A percentile compares a stretch with the other conserved stretches of the same genome.
Conservation (phyloP, 805 yeast species). For the Clavispora santaluciae region DNA sequence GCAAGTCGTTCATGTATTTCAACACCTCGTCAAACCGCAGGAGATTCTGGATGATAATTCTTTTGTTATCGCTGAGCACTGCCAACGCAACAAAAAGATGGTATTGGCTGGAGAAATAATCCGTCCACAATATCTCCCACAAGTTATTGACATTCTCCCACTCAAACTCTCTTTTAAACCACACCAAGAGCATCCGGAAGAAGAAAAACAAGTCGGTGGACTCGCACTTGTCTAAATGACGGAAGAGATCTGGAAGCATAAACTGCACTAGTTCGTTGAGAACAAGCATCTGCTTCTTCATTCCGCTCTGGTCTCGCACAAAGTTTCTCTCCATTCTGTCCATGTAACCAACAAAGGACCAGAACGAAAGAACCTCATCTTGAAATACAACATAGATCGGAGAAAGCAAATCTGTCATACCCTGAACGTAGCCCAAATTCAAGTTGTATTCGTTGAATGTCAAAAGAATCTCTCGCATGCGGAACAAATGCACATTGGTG, state of each 20-base stretch:
- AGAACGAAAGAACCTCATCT: conserved; percentile 78
- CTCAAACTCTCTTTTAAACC: conserved; percentile 89
- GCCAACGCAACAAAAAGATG: conserved; percentile 85
- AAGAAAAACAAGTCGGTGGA: conserved; percentile 88
- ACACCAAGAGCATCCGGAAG: conserved; percentile 89
- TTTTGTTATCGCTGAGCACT: conserved; percentile 81
- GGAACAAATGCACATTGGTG: conserved; percentile 67
- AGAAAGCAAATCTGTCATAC: conserved; percentile 91
- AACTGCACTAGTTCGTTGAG: conserved; percentile 83
- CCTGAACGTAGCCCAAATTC: conserved; percentile 93
- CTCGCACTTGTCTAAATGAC: conserved; percentile 82
- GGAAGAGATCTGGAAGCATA: conserved; percentile 79
- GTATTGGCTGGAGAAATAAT: conserved; percentile 79
- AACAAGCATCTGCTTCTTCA: conserved; percentile 81
- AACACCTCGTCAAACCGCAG: conserved; percentile 84
- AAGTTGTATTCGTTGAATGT: conserved; percentile 82
- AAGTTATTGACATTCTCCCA: conserved; percentile 70
- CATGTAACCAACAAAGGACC: conserved; percentile 88
- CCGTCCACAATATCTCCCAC: conserved; percentile 96
- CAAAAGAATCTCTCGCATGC: conserved; percentile 69
- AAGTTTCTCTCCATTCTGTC: conserved; percentile 93
- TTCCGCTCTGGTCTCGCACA: conserved; percentile 86
- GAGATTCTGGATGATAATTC: conserved; percentile 68
- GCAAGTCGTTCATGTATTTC: conserved; percentile 86
- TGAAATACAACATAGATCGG: conserved; percentile 65